A percentile compares a stretch with the other conserved stretches of the same genome.
These are phyloP conservation scores for Nicotiana sylvestris DNA, from an alignment of 257 asterid genomes.

Conservation along the genomic window DNA sequence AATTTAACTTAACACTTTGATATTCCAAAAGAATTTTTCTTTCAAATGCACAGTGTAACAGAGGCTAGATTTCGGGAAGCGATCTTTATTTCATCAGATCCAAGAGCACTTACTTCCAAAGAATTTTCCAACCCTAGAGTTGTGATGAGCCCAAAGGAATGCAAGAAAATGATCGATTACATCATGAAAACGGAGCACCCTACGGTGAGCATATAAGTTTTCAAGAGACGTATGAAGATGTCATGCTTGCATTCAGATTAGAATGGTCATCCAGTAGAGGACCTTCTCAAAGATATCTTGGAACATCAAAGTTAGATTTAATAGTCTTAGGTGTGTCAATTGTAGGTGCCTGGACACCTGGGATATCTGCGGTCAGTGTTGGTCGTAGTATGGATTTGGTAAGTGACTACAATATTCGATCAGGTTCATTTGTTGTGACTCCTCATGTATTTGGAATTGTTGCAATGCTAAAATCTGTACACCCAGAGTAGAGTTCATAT, in stretches of 20 bases:
- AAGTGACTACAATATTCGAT: conserved; percentile 21
- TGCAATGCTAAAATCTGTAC: conserved; percentile 33
- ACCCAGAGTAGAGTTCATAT: conserved; percentile 43
- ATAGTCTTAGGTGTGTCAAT: conserved; percentile 37
- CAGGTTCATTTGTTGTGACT: conserved; percentile 38
- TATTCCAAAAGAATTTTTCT: neutral
- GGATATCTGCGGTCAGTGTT: neutral
- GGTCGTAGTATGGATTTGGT: neutral
- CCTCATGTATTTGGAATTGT: conserved; percentile 37
- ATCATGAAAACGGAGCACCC: conserved; percentile 11
- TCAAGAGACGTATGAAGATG: neutral
- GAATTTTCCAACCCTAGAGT: conserved; percentile 22
- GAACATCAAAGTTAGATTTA: conserved; percentile 32
- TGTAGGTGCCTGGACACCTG: neutral
- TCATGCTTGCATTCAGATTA: conserved; percentile 18
- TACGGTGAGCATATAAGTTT: conserved; percentile 16
- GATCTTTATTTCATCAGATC: conserved; percentile 21
- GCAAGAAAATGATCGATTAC: conserved; percentile 17
- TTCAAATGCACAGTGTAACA: conserved; percentile 14
- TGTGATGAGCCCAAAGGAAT: conserved; percentile 9
- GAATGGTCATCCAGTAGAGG: conserved; percentile 32
- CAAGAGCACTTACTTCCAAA: neutral
- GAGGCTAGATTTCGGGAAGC: conserved; percentile 16
- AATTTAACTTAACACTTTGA: neutral
- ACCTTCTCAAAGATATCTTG: conserved; percentile 33